Base-by-base conservation (phyloP, 1,284 basidiomycete species). In the Gomphus bonarii region DNA sequence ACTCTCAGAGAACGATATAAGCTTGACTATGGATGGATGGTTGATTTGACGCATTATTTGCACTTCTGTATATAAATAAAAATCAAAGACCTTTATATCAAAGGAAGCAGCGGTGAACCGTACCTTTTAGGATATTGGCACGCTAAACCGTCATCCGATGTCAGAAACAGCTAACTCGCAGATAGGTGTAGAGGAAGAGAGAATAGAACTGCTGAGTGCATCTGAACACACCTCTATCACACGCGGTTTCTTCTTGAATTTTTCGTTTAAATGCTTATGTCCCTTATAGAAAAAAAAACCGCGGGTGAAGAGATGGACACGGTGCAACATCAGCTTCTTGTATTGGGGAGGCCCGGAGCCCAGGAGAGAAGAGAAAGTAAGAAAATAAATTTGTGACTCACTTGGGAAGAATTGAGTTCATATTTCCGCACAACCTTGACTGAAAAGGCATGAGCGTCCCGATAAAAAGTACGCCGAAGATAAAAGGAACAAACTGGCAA, bases 341-440 rank as follows among this genome's bases (percentile, higher is more conserved):
- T 53, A 46, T 42, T 11, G 12, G 51, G 35, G 42, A 59, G 65
- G 38, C 3, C 25, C 50, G 62, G 59, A 61, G 61, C 61, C 51
- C 61, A 59, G 59, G 60, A 63, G 52, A 59, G 59, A 42, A 51
- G 59, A 55, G 57, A 63, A 60, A 54, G 48, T 46, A 52, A 63
- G 60, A 57, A 57, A 50, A 58, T 6, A 44, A 47, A 58, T 58
- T 40, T 43, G 60, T 59, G 49, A 77, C 92, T 85, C 71, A 98
- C 95, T 89, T 99, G 95, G 12, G 88, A 88, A 50, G 90, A 83
- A 69, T 91, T 97, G 59, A 98, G 76, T 68, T 99, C 97, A 67
- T 84, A 95, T 71, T 99, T 99, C 66, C 97, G 88, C 54, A 99
- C 97, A 54, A 95, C 90, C 73, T 98, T 98, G 76, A 98, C 91